Evolutionary conservation across 2,329 filamentous ascomycete genomes (phyloP), one percentile per base, ranked within the genome.

Genomic region (Pseudogymnoascus verrucosus): DNA sequence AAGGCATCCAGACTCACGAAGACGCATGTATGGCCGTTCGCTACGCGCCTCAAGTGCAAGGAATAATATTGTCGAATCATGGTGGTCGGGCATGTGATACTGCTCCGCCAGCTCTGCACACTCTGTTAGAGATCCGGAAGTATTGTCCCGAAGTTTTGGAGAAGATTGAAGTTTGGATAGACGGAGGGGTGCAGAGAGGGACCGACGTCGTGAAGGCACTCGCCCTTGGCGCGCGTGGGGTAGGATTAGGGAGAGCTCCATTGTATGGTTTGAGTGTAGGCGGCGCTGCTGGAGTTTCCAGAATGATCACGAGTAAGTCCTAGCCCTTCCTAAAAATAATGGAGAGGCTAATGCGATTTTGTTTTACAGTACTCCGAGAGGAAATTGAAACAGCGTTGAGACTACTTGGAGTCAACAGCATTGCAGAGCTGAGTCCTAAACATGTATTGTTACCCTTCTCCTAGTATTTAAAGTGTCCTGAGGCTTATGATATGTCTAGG

Each of bases 1-100:
- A 91, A 73, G 88, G 88, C 0, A 83, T 91, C 16, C 87, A 90
- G 75, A 84, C 82, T 11, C 82, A 83, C 0, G 77, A 78, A 40
- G 89, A 91, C 72, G 88, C 88, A 14, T 76, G 79, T 62, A 79
- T 77, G 67, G 85, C 84, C 2, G 79, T 86, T 37, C 80, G 87
- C 61, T 70, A 79, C 10, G 87, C 85, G 0, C 42, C 42, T 23
- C 5, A 44, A 44, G 40, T 23, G 10, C 40, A 23, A 44, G 88
- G 84, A 0, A 88, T 91, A 57, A 80, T 90, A 1, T 77, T 91
- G 1, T 84, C 80, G 11, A 91, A 91, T 68, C 89, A 91, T 71
- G 89, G 88, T 1, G 88, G 88, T 0, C 74, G 88, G 42, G 79
- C 75, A 60, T 70, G 80, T 1, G 80, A 84, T 65, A 83, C 71